Base-by-base conservation (phyloP, 345 rosid genomes). In the Hibiscus mutabilis region DNA sequence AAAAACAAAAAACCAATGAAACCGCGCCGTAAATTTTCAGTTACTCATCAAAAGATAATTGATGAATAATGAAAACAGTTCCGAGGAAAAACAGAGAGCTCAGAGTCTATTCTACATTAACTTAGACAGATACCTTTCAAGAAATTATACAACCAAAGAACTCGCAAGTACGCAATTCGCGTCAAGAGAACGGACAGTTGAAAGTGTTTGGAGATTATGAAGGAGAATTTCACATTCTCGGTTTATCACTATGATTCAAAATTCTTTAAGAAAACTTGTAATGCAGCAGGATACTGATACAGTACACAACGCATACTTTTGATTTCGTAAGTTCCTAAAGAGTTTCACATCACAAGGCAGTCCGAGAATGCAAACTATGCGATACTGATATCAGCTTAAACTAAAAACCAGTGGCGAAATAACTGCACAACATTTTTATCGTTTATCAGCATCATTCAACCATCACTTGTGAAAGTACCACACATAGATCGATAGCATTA, bases 1-100 rank as follows among this genome's bases (percentile, higher is more conserved):
- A 87, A 75, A 73, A 4, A 72, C 58, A 62, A 74, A 7, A 7
- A 68, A 27, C 42, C 25, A 10, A n/a, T 24, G 16, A 58, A 59
- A 11, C 5, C 14, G 14, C 27, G 74, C 12, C 24, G 16, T 16
- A 49, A 66, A 19, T 49, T 66, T 49, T 4, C 2, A 47, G 22
- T 24, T 24, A 15, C 70, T 15, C 37, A 6, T 29, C 71, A 6
- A 68, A 9, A 5, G n/a, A 29, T 29, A 49, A 29, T 10, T 11
- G n/a, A 29, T n/a, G 35, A 70, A 24, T 15, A 70, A 21, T 6
- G 13, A 35, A 35, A 35, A 35, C 40, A 35, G 40, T 35, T 35
- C 9, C 6, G 40, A 35, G 40, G 10, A 35, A 35, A 33, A 35
- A 35, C 40, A 0, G 8, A 6, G 40, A 35, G 40, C 9, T 35